These are phyloP conservation scores for Claviceps lovelessii DNA, from an alignment of 2,329 filamentous ascomycete species.

Conservation along the genomic window DNA sequence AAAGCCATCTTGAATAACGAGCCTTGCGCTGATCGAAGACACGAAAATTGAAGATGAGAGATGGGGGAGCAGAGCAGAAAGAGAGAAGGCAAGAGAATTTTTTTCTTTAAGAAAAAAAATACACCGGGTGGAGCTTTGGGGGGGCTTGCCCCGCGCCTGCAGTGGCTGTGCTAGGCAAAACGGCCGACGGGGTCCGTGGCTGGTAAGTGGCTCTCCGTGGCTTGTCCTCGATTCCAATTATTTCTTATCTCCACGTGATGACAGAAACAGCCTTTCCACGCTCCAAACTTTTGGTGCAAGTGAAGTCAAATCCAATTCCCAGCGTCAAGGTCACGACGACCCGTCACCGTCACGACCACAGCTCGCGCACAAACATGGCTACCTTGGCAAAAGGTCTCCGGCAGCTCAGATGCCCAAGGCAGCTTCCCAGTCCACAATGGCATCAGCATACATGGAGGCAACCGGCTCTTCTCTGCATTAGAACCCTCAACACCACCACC, in stretches of 20 bases:
- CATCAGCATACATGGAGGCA: constrained; percentile 13
- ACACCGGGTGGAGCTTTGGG: constrained; percentile 9
- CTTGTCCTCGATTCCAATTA: not conserved
- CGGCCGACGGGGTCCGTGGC: constrained; percentile 8
- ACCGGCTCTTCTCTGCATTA: constrained; percentile 13
- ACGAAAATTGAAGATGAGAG: constrained; percentile 3
- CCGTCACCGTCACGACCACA: not conserved
- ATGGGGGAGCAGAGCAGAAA: constrained; percentile 8
- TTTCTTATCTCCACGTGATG: constrained; percentile 13
- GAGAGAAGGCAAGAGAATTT: constrained; percentile 16
- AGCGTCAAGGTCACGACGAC: not conserved
- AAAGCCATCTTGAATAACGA: constrained; percentile 63
- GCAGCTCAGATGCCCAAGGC: constrained; percentile 21
- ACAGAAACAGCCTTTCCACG: not conserved
- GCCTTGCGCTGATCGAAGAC: constrained; percentile 6
- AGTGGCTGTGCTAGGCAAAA: not conserved
- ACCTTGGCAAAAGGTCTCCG: constrained; percentile 20
- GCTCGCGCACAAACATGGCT: constrained; percentile 16
- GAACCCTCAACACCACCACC: constrained; percentile 11
- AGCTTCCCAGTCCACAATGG: constrained; percentile 17
- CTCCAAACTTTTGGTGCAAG: not conserved
- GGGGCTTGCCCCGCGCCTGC: constrained; percentile 20
- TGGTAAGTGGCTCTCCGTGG: constrained; percentile 3
- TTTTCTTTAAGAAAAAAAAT: constrained; percentile 13
- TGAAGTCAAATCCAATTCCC: not conserved